Base-by-base conservation (phyloP, 2,329 filamentous ascomycete genomes). In the Chrysoporthe austroafricana region DNA sequence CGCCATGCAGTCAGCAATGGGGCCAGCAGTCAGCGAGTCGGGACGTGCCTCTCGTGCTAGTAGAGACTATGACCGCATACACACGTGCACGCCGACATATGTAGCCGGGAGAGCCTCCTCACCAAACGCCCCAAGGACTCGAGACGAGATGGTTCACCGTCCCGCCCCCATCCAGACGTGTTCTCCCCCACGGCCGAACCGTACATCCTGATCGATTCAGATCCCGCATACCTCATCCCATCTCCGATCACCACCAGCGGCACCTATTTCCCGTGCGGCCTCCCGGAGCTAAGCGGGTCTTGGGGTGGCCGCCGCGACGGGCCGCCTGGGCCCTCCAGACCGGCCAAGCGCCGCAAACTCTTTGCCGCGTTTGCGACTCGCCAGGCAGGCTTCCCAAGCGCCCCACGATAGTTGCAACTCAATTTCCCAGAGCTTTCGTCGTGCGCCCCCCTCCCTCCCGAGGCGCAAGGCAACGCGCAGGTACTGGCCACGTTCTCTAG, bases 241-340 rank as follows among this genome's bases (percentile, higher is more conserved):
- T 61, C 26, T 34, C 34, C 54, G 18, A 8, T 39, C 43, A 18
- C 14, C n/a, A 36, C 3, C 42, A 21, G 26, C 59, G 42, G 14
- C 59, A 34, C n/a, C 2, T 3, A 2, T n/a, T 8, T 48, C 21
- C 26, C 13, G 59, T 61, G 59, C 59, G 59, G 59, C 59, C 59
- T 61, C 59, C 59, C 59, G 43, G 59, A 61, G 42, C 26, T 61
- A 32, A 61, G 59, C 59, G 59, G 14, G 59, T 61, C 43, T 34
- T 57, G 26, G 42, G 59, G 7, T 61, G 59, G 59, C 59, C 59
- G 59, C 59, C 59, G 59, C 21, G 32, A 61, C 59, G 59, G 59
- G 59, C 59, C 59, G 59, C 59, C 59, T 60, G 36, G 36, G 39
- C 39, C 39, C 36, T 21, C 9, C 14, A 54, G n/a, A 16, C 50